Conservation (phyloP, 2,329 filamentous ascomycete genomes). For the Chrysosporium queenslandicum region DNA sequence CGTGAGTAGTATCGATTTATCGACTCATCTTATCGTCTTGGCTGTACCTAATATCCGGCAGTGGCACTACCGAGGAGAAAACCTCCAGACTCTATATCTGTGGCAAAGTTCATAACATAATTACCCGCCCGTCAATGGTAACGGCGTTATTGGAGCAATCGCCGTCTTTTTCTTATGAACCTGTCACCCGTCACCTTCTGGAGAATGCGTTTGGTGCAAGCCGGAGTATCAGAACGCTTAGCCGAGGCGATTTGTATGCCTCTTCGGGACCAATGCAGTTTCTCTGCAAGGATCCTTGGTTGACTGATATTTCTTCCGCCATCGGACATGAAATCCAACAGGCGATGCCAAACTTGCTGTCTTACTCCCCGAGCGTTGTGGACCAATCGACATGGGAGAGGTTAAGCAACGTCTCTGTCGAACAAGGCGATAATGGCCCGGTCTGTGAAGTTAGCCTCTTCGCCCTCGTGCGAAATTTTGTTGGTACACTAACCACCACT, state of each 20-base stretch:
- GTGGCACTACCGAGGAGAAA: slow-evolving; percentile 25
- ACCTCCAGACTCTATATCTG: slow-evolving; percentile 43
- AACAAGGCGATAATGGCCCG: slow-evolving; percentile 29
- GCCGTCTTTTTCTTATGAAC: slow-evolving; percentile 21
- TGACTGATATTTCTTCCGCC: slow-evolving; percentile 34
- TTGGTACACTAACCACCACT: slow-evolving; percentile 41
- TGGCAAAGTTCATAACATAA: slow-evolving; percentile 42
- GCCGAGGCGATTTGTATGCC: slow-evolving; percentile 27
- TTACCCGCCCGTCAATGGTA: slow-evolving; percentile 41
- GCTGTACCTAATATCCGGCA: slow-evolving; percentile 6
- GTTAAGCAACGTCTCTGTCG: slow-evolving; percentile 37
- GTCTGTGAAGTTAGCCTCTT: slow-evolving; percentile 46
- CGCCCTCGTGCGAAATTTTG: slow-evolving; percentile 47
- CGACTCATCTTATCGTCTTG: too few species aligned
- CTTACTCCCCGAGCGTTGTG: slow-evolving; percentile 49
- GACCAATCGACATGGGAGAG: slow-evolving; percentile 56
- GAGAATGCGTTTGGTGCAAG: slow-evolving; percentile 38
- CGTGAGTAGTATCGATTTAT: too few species aligned
- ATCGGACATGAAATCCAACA: slow-evolving; percentile 35
- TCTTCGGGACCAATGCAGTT: slow-evolving; percentile 31
- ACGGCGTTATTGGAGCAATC: slow-evolving; percentile 32
- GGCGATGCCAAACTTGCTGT: slow-evolving; percentile 47
- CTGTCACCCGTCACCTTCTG: slow-evolving; percentile 29
- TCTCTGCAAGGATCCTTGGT: slow-evolving; percentile 41
- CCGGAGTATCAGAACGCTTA: slow-evolving; percentile 29